Evolutionary conservation across 2,329 filamentous ascomycete genomes (phyloP).

Genomic region (Talaromyces sp.): DNA sequence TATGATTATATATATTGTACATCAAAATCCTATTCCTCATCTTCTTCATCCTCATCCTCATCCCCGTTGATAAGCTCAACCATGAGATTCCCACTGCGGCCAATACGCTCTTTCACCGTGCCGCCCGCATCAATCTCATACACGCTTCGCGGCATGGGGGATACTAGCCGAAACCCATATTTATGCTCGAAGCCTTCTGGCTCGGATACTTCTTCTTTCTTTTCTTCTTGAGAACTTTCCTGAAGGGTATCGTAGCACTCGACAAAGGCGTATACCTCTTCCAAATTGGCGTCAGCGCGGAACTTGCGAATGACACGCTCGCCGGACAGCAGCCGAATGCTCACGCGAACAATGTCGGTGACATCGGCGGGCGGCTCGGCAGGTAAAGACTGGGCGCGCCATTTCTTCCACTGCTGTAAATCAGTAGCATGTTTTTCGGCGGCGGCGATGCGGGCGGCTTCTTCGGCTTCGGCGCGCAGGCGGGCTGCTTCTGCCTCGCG

Average conservation of each 20-base stretch:
- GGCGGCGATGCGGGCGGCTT: slow-evolving; percentile 58
- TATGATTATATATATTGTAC: slow-evolving; percentile 5
- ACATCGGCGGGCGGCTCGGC: slow-evolving; percentile 61
- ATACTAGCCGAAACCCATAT: slow-evolving; percentile 81
- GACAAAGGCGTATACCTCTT: slow-evolving; percentile 93
- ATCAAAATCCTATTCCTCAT: slow-evolving; percentile 1
- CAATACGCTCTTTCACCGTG: slow-evolving; percentile 67
- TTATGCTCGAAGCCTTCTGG: slow-evolving; percentile 70
- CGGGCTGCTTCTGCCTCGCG: slow-evolving; percentile 66
- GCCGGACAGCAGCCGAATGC: slow-evolving; percentile 57
- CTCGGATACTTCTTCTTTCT: slow-evolving; percentile 36
- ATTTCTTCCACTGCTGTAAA: slow-evolving; percentile 67
- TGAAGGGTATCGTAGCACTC: slow-evolving; percentile 73
- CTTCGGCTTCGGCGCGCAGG: slow-evolving; percentile 60
- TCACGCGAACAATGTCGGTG: slow-evolving; percentile 68
- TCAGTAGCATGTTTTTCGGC: slow-evolving; percentile 54
- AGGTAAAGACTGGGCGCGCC: slow-evolving; percentile 65
- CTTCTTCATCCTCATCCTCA: slow-evolving; percentile 48
- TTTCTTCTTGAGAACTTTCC: slow-evolving; percentile 24
- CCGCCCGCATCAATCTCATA: slow-evolving; percentile 64
- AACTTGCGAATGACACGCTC: slow-evolving; percentile 77
- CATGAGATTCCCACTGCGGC: slow-evolving; percentile 79
- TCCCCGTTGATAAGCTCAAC: slow-evolving; percentile 65
- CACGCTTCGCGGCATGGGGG: slow-evolving; percentile 76
- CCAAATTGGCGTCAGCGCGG: slow-evolving; percentile 60